Base-by-base conservation (phyloP, 2,329 filamentous ascomycete species). In the Diaporthe velutina region DNA sequence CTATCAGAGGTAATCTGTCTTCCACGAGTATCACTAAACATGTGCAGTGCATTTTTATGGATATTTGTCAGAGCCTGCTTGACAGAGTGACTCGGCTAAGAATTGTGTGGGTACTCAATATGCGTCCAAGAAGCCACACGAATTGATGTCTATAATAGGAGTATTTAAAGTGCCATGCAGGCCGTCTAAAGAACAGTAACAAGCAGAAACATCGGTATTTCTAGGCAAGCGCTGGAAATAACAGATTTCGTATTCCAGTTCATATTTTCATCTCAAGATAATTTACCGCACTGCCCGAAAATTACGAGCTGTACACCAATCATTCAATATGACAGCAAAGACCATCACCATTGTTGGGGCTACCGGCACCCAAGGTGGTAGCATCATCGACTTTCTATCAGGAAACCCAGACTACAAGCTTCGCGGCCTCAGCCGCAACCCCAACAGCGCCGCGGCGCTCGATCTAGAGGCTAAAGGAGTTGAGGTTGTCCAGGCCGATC, bases 401-500 rank as follows among this genome's bases (percentile, higher is more conserved):
- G n/a, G 6, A 3, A 68, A 55, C 48, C 7, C 79, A 4, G 74
- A 67, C 6, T 82, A 76, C 75, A 66, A 70, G 25, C 75, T 82
- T 22, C 79, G 81, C 6, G 81, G 72, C 42, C 12, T 81, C 30
- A 81, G 79, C 6, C 79, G 81, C 35, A 77, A 79, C 73, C 40
- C 77, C 1, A 50, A 71, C 1, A 75, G 76, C 58, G 67, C 72
- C 12, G 74, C 74, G 12, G 79, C 80, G 2, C 50, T 77, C 38
- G 67, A 73, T 2, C 75, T 81, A 4, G 71, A 54, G 2, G 30
- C 75, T 0, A 74, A 72, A 2, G 80, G 80, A 5, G 77, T 76
- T 19, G 78, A 81, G 55, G 64, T 82, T 3, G 77, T 81, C 55
- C 33, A 64, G 12, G 80, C 76, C 28, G 78, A 81, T 45, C 64